These are phyloP conservation scores for Rhynchosporium agropyri DNA, from an alignment of 2,329 filamentous ascomycete species.

Conservation along the genomic window DNA sequence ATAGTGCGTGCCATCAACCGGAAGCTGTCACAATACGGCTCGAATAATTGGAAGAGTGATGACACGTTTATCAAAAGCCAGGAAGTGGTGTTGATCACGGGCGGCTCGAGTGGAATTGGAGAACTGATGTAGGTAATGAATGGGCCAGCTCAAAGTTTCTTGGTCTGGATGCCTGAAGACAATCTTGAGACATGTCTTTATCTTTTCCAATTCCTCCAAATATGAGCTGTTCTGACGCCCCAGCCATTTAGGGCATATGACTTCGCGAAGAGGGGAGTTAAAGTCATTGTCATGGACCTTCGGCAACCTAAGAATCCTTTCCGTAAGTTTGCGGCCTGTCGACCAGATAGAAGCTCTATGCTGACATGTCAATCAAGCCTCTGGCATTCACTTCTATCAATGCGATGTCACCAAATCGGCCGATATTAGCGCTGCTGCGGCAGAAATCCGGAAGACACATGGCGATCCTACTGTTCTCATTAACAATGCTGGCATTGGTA, in stretches of 20 bases:
- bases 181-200: too few relatives aligned
- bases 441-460: slow-evolving; percentile 55
- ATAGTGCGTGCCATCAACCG: slow-evolving; percentile 52
- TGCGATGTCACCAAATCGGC: slow-evolving; percentile 66
- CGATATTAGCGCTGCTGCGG: slow-evolving; percentile 54
- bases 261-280: slow-evolving; percentile 64
- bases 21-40: slow-evolving; percentile 52
- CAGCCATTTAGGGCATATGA: slow-evolving; percentile 49
- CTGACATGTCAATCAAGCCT: slow-evolving; percentile 41
- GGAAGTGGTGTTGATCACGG: slow-evolving; percentile 75
- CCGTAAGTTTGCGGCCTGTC: slow-evolving; percentile 20
- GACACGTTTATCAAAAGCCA: slow-evolving; percentile 62
- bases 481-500: slow-evolving; percentile 69
- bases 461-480: slow-evolving; percentile 71
- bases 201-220: too few relatives aligned
- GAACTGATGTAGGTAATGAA: slow-evolving; percentile 49
- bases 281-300: slow-evolving; percentile 72
- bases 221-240: too few relatives aligned
- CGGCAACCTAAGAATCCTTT: slow-evolving; percentile 42
- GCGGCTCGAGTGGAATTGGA: slow-evolving; percentile 74
- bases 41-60: slow-evolving; percentile 55
- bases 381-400: slow-evolving; percentile 64
- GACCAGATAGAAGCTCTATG: slow-evolving; percentile 7
- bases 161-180: too few relatives aligned
- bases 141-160: too few relatives aligned